A percentile compares a stretch with the other conserved stretches of the same genome.
phyloP scores from a whole-genome alignment of 805 yeast species.

The Cyberlindnera lachancei region DNA sequence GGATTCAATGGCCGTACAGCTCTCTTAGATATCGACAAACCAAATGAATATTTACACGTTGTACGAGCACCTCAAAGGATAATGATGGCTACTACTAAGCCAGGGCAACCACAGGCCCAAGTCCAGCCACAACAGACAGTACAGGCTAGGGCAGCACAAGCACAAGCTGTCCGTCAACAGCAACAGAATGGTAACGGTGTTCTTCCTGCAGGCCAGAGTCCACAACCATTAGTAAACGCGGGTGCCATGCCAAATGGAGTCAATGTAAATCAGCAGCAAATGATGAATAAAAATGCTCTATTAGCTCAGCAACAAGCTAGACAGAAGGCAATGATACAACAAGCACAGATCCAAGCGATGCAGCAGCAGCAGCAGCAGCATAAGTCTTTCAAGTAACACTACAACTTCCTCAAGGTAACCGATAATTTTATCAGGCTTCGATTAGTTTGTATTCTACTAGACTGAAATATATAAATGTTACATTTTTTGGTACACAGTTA shows the following conservation, averaged over 20 bases:
- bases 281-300: conserved; percentile 9
- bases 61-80: conserved; percentile 42
- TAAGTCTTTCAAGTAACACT: background rate
- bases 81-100: conserved; percentile 4
- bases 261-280: too few relatives aligned
- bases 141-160: conserved; percentile 5
- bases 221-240: too few relatives aligned
- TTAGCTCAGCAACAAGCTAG: conserved; percentile 17
- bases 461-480: too few relatives aligned
- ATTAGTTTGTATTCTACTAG: too few relatives aligned
- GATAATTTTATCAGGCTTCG: too few relatives aligned
- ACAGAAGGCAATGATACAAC: conserved; percentile 14
- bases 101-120: background rate
- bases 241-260: too few relatives aligned
- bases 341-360: conserved; percentile 21
- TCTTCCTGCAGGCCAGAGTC: conserved; percentile 1
- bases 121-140: background rate
- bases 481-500: too few relatives aligned
- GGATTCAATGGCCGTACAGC: conserved; percentile 78
- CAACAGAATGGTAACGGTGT: background rate
- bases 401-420: too few relatives aligned
- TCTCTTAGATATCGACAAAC: conserved; percentile 62
- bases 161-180: conserved; percentile 1
- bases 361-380: conserved; percentile 21
- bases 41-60: conserved; percentile 54